Evolutionary conservation across 345 rosid genomes (phyloP), one percentile per base, ranked within the genome.

Genomic region (Dovyalis caffra): DNA sequence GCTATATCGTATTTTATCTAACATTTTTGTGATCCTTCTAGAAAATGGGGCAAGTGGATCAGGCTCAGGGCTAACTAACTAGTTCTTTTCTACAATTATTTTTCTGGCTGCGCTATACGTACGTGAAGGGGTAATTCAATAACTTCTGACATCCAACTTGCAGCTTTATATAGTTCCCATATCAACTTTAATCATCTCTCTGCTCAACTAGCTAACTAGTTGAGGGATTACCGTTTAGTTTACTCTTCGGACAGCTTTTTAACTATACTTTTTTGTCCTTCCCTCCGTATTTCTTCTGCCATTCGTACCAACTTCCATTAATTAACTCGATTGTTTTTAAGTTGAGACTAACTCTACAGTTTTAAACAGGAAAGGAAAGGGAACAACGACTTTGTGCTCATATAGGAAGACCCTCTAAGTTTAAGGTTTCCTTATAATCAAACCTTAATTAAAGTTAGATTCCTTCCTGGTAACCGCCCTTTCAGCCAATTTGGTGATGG

Each of bases 221-320:
- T 53, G 40, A 15, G 11, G 28, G 29, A 33, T 26, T 67, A 61
- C 21, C 15, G 2, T 28, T 11, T 40, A 15, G 51, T 70, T 71
- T 60, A n/a, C 15, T 70, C 63, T 29, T 20, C 0, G 64, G 53
- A 23, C 72, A 35, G n/a, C 53, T 63, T 12, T 40, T 18, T 34
- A 47, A n/a, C 51, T 49, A 35, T 63, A 34, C 63, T 68, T 58
- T 32, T 40, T 78, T 70, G 60, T 71, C 37, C 23, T 51, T 73
- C 33, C 32, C 33, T 38, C 45, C 23, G 2, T 58, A 61, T 58
- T 66, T 67, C 9, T 28, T 63, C 0, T 3, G n/a, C 26, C 0
- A n/a, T 67, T 33, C 40, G 68, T 61, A 79, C 79, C 79, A 73
- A 31, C 77, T 78, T 37, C 75, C n/a, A 72, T 67, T 78, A 76